phyloP scores from a whole-genome alignment of 441 rosid genomes.

The Iberis amara region DNA sequence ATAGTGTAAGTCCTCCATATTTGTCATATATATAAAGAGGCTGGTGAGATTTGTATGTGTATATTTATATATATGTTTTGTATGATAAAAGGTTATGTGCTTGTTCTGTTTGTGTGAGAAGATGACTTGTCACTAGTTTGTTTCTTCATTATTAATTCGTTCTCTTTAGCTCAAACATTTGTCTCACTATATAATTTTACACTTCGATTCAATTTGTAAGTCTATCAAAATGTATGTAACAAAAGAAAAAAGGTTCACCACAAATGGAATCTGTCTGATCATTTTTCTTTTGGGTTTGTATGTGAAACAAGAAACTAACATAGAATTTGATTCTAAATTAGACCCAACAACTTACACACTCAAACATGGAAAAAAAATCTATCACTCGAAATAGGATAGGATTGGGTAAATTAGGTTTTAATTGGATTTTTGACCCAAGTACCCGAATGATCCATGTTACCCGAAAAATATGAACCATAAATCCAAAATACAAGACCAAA shows the following conservation, averaged over 20 bases:
- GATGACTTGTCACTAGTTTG: not conserved
- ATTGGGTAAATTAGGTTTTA: no score
- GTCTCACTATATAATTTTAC: not conserved
- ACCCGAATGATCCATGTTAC: no score
- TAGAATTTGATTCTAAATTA: not conserved
- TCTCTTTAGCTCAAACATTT: slow-evolving; percentile 11
- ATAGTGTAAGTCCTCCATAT: slow-evolving; percentile 26
- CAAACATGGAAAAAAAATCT: not conserved
- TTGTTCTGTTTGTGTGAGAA: slow-evolving; percentile 13
- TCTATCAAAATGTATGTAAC: no score
- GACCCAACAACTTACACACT: slow-evolving; percentile 1
- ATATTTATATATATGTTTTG: slow-evolving; percentile 11
- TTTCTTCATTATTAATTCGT: slow-evolving; percentile 1
- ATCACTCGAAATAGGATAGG: no score
- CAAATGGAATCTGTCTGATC: not conserved
- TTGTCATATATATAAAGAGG: slow-evolving; percentile 14
- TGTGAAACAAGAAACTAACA: not conserved
- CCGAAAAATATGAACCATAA: no score
- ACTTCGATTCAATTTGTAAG: no score
- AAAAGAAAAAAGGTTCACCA: no score
- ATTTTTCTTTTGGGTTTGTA: not conserved
- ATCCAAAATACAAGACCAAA: no score
- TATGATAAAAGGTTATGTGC: slow-evolving; percentile 21
- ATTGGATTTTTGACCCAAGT: no score
- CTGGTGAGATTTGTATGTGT: slow-evolving; percentile 28